Conservation (phyloP, 768 basidiomycete genomes). For the Mrakia frigida region DNA sequence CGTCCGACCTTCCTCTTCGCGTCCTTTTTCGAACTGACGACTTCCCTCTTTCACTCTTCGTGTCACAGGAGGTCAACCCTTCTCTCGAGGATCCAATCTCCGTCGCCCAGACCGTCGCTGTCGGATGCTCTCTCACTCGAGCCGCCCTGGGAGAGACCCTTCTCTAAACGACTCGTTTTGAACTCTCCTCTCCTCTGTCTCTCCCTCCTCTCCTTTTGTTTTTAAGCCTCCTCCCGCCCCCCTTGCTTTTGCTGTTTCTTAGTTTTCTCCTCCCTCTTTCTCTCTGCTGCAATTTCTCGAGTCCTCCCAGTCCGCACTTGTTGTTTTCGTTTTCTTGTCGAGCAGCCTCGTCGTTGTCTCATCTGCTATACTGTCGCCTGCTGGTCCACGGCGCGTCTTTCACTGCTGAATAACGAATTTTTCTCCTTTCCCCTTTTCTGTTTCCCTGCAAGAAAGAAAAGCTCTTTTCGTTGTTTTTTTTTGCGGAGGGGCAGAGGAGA, state of each 20-base stretch:
- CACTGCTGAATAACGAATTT: not conserved
- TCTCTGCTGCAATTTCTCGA: not conserved
- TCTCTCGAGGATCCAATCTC: constrained; percentile 68
- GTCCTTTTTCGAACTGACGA: not conserved
- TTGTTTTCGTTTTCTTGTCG: constrained; percentile 1
- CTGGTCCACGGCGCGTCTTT: constrained; percentile 15
- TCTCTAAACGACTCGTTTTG: constrained; percentile 10
- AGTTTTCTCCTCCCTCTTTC: not conserved
- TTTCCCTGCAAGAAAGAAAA: too few species aligned
- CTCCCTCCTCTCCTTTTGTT: not conserved
- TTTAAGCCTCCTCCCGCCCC: not conserved
- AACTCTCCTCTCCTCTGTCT: not conserved
- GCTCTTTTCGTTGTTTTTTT: too few species aligned
- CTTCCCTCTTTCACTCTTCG: constrained; percentile 10
- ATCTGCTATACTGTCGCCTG: not conserved
- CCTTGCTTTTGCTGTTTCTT: constrained; percentile 8
- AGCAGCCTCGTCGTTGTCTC: not conserved
- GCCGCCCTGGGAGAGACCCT: constrained; percentile 40
- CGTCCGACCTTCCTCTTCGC: too few species aligned
- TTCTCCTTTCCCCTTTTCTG: not conserved
- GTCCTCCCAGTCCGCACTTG: not conserved
- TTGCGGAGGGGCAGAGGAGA: too few species aligned
- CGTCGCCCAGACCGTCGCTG: constrained; percentile 77
- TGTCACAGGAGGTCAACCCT: constrained; percentile 97
- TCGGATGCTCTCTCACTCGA: constrained; percentile 44